Evolutionary conservation across 257 asterid genomes (phyloP).

Genomic region (Capsicum rhomboideum): DNA sequence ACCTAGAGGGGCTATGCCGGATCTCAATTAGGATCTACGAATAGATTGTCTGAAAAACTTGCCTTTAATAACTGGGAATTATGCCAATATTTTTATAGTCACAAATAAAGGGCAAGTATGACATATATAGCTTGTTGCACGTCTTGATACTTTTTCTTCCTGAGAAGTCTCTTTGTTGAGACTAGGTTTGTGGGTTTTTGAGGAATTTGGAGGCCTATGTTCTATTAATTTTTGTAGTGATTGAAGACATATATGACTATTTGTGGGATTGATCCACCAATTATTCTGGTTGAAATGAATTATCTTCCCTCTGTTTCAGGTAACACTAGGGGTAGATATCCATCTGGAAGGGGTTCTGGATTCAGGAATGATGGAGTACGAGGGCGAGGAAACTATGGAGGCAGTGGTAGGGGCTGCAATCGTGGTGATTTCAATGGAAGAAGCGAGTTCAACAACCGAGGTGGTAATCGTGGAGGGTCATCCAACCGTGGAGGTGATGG

Average conservation of each 20-base stretch:
- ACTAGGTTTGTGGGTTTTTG: not conserved
- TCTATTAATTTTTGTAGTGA: not conserved
- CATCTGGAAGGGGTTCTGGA: constrained; percentile 57
- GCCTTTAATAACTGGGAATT: not conserved
- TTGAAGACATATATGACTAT: not conserved
- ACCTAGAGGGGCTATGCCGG: not conserved
- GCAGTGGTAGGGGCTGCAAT: constrained; percentile 53
- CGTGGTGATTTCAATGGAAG: constrained; percentile 53
- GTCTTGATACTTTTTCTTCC: not conserved
- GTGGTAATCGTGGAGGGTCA: constrained; percentile 52
- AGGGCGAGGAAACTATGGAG: constrained; percentile 68
- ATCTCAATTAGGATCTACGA: not conserved
- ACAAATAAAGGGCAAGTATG: not conserved
- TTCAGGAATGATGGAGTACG: constrained; percentile 80
- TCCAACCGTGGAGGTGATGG: constrained; percentile 50
- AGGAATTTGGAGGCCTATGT: not conserved
- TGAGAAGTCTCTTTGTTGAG: not conserved
- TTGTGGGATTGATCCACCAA: not conserved
- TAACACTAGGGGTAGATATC: constrained; percentile 53
- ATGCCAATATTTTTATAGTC: not conserved
- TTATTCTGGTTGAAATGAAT: not conserved
- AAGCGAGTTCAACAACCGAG: constrained; percentile 48
- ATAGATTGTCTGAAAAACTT: not conserved
- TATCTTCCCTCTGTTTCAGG: constrained; percentile 23
- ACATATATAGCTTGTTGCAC: not conserved